phyloP scores from a whole-genome alignment of 2,329 filamentous ascomycete species.

The Fusarium bulbicola region DNA sequence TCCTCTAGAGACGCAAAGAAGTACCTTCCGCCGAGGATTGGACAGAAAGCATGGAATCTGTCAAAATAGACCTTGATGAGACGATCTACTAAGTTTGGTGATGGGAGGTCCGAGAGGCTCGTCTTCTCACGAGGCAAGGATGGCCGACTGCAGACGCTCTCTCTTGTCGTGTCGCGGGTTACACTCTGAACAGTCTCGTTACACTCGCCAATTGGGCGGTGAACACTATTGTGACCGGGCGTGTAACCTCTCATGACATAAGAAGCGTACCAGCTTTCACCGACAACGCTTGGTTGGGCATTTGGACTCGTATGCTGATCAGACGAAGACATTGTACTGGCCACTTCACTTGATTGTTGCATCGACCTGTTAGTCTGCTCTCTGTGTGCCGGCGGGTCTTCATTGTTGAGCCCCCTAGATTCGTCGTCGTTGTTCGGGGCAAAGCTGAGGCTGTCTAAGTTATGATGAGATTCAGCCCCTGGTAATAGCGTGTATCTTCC shows the following conservation, averaged over 20 bases:
- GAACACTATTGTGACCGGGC: not conserved
- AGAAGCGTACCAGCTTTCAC: not conserved
- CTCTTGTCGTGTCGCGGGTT: not conserved
- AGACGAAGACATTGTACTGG: too few species aligned
- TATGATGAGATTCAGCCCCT: not conserved
- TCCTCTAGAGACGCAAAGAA: not conserved
- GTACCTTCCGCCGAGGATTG: not conserved
- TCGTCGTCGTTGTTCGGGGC: not conserved
- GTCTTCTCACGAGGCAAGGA: not conserved
- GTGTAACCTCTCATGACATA: constrained; percentile 13
- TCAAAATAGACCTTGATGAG: constrained; percentile 18
- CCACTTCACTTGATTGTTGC: too few species aligned
- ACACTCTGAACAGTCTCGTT: not conserved
- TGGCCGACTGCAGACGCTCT: fast-evolving
- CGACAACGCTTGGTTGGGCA: not conserved
- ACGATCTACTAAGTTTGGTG: not conserved
- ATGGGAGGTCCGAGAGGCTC: not conserved
- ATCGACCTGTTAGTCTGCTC: too few species aligned
- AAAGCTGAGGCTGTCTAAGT: fast-evolving
- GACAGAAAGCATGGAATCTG: not conserved
- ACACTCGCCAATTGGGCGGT: not conserved
- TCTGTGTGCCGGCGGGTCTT: too few species aligned
- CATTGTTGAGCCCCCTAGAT: too few species aligned
- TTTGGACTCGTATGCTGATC: not conserved
- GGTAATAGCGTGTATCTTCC: not conserved